Evolutionary conservation across 176 grass and related monocot genomes (phyloP).

Genomic region (Urochloa ruziziensis): DNA sequence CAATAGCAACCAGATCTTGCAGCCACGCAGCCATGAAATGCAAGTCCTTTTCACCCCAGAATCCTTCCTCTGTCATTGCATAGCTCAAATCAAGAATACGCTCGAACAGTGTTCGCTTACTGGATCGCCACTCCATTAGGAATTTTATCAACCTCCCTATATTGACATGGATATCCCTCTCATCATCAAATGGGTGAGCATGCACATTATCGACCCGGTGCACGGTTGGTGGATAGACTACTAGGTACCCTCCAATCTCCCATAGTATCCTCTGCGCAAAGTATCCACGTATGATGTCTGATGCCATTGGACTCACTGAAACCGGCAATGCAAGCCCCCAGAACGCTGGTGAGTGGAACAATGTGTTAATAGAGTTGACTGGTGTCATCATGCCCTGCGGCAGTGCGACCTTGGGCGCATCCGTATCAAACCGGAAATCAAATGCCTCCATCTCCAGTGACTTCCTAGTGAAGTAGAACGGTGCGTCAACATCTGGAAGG

Average conservation of each 20-base stretch:
- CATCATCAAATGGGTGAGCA: slow-evolving; percentile 63
- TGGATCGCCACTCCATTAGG: slow-evolving; percentile 72
- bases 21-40: slow-evolving; percentile 75
- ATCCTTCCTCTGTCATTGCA: slow-evolving; percentile 73
- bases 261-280: slow-evolving; percentile 84
- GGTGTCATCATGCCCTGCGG: slow-evolving; percentile 81
- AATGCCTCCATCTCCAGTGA: slow-evolving; percentile 46
- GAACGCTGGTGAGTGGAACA: slow-evolving; percentile 88
- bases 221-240: slow-evolving; percentile 73
- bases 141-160: slow-evolving; percentile 79
- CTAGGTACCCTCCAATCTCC: slow-evolving; percentile 85
- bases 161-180: slow-evolving; percentile 93
- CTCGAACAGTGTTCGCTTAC: slow-evolving; percentile 70
- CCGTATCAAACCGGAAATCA: slow-evolving; percentile 52
- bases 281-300: slow-evolving; percentile 86
- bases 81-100: slow-evolving; percentile 84
- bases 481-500: slow-evolving; percentile 73
- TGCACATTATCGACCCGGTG: slow-evolving; percentile 60
- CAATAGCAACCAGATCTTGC: slow-evolving; percentile 68
- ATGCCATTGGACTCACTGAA: slow-evolving; percentile 79
- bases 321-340: slow-evolving; percentile 80
- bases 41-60: slow-evolving; percentile 78
- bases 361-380: slow-evolving; percentile 70
- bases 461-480: slow-evolving; percentile 94
- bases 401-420: slow-evolving; percentile 75